Percentiles rank a stretch among this genome's conserved stretches.
These are phyloP conservation scores for Pisolithus thermaeus DNA, from an alignment of 1,284 basidiomycete genomes.

Conservation along the genomic window DNA sequence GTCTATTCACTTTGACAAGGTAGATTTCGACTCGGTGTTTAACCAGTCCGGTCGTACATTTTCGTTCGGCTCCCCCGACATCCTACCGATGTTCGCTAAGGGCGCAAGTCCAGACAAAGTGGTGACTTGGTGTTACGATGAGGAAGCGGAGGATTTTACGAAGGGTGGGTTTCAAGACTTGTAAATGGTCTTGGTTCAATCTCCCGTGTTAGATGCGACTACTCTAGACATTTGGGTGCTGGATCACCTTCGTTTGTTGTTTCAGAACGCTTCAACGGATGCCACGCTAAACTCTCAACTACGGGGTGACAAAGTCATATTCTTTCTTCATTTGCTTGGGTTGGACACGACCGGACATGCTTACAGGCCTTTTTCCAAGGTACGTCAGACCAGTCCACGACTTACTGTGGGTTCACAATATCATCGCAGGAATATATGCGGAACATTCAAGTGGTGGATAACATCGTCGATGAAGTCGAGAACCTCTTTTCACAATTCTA, in stretches of 20 bases:
- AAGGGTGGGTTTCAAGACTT: conserved; percentile 47
- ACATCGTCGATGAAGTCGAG: conserved; percentile 69
- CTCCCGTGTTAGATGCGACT: conserved; percentile 57
- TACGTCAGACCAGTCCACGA: conserved; percentile 18
- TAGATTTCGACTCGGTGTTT: conserved; percentile 86
- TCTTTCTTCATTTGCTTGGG: conserved; percentile 83
- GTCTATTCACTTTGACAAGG: conserved; percentile 32
- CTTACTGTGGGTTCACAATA: background rate
- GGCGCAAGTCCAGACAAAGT: conserved; percentile 72
- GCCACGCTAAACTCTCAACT: conserved; percentile 43
- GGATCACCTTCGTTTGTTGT: conserved; percentile 54
- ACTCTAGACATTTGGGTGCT: conserved; percentile 78
- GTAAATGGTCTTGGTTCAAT: background rate
- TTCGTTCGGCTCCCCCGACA: conserved; percentile 87
- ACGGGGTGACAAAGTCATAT: conserved; percentile 57
- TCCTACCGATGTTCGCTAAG: conserved; percentile 81
- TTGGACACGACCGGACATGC: conserved; percentile 87
- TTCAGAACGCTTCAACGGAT: conserved; percentile 59
- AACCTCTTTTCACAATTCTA: conserved; percentile 62
- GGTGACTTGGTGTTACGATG: conserved; percentile 72
- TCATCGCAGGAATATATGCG: conserved; percentile 73
- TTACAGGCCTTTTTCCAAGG: conserved; percentile 79
- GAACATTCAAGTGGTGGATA: conserved; percentile 80
- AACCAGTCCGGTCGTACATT: conserved; percentile 79
- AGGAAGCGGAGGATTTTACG: conserved; percentile 80